Conservation (phyloP, 768 basidiomycete species). For the Russula brevipes region DNA sequence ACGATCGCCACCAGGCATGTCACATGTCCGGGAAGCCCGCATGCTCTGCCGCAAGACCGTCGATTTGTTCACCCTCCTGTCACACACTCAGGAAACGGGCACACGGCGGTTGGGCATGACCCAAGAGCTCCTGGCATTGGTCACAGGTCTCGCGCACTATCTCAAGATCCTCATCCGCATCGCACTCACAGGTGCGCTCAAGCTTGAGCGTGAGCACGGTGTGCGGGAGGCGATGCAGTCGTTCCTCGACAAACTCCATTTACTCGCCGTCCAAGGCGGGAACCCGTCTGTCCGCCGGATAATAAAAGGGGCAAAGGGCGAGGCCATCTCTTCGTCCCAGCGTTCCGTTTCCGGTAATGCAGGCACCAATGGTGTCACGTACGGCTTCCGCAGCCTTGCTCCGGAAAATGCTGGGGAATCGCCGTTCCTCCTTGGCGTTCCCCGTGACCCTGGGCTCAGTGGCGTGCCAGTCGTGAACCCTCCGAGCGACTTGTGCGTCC, state of each 20-base stretch:
- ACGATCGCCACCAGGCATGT: conserved; percentile 62
- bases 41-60: conserved; percentile 99
- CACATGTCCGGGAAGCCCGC: conserved; percentile 95
- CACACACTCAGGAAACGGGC: conserved; percentile 91
- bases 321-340: conserved; percentile 37
- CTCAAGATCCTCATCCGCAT: conserved; percentile 99
- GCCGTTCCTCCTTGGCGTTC: conserved; percentile 52
- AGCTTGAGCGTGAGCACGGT: conserved; percentile 86
- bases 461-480: conserved; percentile 59
- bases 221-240: conserved; percentile 78
- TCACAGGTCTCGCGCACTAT: conserved; percentile 98
- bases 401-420: conserved; percentile 89
- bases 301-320: conserved; percentile 70
- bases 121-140: conserved; percentile 91
- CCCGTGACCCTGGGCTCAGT: conserved; percentile 43
- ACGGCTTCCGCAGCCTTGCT: conserved; percentile 88
- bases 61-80: conserved; percentile 93
- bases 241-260: conserved; percentile 89
- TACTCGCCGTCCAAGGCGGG: conserved; percentile 80
- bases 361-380: conserved; percentile 84
- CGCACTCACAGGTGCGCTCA: conserved; percentile 91
- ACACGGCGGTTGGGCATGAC: conserved; percentile 93
- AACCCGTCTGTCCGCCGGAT: conserved; percentile 73
- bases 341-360: conserved; percentile 45
- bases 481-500: conserved; percentile 87